A percentile compares a stretch with the other conserved stretches of the same genome.
These are phyloP conservation scores for Aspergillus japonicus DNA, from an alignment of 2,329 filamentous ascomycete species.

Conservation along the genomic window DNA sequence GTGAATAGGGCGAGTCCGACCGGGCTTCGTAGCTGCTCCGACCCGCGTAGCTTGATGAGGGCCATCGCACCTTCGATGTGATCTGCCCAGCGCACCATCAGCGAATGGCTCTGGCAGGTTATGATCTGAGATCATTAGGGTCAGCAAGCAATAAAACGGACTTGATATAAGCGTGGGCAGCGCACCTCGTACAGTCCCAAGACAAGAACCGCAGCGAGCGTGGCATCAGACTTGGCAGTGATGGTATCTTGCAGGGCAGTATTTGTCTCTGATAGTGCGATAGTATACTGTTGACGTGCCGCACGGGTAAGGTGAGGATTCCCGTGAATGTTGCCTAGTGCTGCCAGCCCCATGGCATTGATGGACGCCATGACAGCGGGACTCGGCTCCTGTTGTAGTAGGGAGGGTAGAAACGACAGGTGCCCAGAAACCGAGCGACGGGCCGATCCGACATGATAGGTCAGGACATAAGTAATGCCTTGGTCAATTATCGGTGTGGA, in stretches of 20 bases:
- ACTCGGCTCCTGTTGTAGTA: not conserved
- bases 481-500: not conserved
- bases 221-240: not conserved
- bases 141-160: too few species aligned
- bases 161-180: too few species aligned
- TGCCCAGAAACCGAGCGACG: not conserved
- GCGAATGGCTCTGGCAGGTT: not conserved
- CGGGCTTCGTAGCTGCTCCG: not conserved
- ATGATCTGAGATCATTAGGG: not conserved
- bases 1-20: not conserved
- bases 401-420: not conserved
- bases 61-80: not conserved
- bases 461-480: not conserved
- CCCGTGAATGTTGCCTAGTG: not conserved
- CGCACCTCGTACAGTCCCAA: not conserved
- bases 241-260: not conserved
- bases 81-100: not conserved
- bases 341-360: not conserved
- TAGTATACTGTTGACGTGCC: not conserved
- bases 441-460: not conserved
- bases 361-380: not conserved
- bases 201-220: not conserved
- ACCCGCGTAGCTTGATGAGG: not conserved
- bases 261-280: not conserved
- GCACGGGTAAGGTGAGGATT: not conserved